A percentile compares a stretch with the other conserved stretches of the same genome.
phyloP scores from a whole-genome alignment of 2,329 filamentous ascomycete genomes.

The Sclerotinia trifoliorum region DNA sequence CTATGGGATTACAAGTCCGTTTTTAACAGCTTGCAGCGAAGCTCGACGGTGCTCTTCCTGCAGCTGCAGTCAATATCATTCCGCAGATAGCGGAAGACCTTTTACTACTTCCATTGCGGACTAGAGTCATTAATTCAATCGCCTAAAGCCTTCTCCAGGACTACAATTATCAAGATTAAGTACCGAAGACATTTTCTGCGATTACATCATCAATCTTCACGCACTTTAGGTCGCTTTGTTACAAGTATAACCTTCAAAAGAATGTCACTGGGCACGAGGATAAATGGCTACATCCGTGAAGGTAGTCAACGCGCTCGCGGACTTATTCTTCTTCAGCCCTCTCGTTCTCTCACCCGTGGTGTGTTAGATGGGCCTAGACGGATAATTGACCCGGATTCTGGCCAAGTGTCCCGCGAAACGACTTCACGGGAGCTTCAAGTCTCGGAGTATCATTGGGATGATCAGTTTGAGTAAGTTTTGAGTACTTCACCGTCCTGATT shows the following conservation, averaged over 20 bases:
- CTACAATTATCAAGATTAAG: neutral
- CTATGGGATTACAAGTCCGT: neutral
- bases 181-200: neutral
- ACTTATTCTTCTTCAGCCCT: neutral
- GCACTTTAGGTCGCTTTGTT: neutral
- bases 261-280: neutral
- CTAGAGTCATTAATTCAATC: neutral
- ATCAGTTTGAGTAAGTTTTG: neutral
- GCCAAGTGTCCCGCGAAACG: conserved; percentile 3
- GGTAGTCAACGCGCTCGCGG: neutral
- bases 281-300: conserved; percentile 2
- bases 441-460: neutral
- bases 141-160: neutral
- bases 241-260: neutral
- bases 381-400: neutral
- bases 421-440: neutral
- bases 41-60: too few species aligned
- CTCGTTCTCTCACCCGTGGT: neutral
- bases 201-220: neutral
- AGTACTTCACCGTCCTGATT: too few species aligned
- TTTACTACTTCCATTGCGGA: neutral
- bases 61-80: too few species aligned
- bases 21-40: neutral
- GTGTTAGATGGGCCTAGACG: neutral
- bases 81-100: neutral